Evolutionary conservation across 306 rosid species (phyloP), one percentile per base, ranked within the genome.

Genomic region (Ormosia semicastrata): DNA sequence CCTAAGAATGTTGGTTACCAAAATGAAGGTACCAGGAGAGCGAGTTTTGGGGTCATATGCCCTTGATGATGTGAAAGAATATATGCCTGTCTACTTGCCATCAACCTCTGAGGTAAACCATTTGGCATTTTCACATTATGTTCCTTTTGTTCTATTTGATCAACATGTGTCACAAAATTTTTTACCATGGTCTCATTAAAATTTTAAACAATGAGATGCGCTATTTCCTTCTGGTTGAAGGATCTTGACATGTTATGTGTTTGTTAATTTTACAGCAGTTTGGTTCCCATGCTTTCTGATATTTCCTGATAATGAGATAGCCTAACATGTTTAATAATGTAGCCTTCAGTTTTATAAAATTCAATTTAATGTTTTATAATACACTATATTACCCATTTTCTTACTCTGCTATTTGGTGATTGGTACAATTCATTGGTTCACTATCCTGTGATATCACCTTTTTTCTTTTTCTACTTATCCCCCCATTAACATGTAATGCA

Each of bases 11-110:
- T 7, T 41, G 8, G 74, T 68, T 79, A 32, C 32, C 57, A 58
- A 72, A 68, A 75, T 53, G 36, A 86, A 95, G 99, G 98, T 93
- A 63, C 99, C 97, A 81, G 99, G 99, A 74, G 97, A 92, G 86
- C 88, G 95, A 65, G 90, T 93, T 80, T 79, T 95, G 78, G 98
- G 98, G 49, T 90, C 91, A 37, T 93, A 86, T 79, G 84, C 90
- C 79, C 97, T 95, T 71, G 99, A 92, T 58, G 96, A 93, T 82
- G 99, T 92, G 46, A 94, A 90, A 81, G 97, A 90, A 63, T 92
- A 89, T 77, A 77, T 75, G 84, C 94, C 97, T 40, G 91, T 92
- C 40, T 46, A 66, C 86, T 79, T 95, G 79, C 92, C 92, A 56
- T 78, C 94, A 73, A 87, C 98, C 74, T 87, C 89, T 15, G 99